Evolutionary conservation across 192 early-diverging fungal genomes (phyloP), one percentile per base, ranked within the genome.

Genomic region (Umbelopsis isabellina): DNA sequence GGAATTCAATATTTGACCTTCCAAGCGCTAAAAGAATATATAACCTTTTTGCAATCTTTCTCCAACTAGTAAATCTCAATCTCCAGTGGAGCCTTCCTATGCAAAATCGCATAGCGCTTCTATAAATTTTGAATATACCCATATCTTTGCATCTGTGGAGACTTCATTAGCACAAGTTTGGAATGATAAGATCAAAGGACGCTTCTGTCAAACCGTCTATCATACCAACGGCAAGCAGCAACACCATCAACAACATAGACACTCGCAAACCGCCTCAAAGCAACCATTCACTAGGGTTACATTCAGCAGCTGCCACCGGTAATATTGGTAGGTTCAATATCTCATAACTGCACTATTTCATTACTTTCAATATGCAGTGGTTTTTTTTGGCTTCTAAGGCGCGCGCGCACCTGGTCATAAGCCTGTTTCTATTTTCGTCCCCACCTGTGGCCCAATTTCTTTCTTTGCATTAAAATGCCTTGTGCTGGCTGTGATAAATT

Each of bases 301-400:
- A 86, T 66, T 81, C 81, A 33, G 85, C 80, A 21, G 82, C 85
- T 10, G 83, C 81, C 46, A 81, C 79, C 55, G 85, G 85, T 35
- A 86, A 86, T 65, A 76, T 86, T 44, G 85, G 85, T 84, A 78
- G 37, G 55, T 16, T 15, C 3, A 27, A 41, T 35, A 27, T 61
- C 20, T 52, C 1, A 22, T 9, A 22, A 9, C 22, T 25, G n/a
- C 23, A 7, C 27, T 25, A 2, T 23, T 53, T 53, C 11, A 10
- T 2, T 25, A 12, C 51, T 23, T 23, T 52, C 21, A 23, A 9
- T 23, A 25, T 10, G 25, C 51, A 12, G 51, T 23, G 21, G 50
- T 21, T 22, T 20, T 37, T 37, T 37, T n/a, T n/a, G n/a, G 37
- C 7, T 41, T 41, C 23, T 22, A 25, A 10, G 51, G 21, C 12